A percentile compares a stretch with the other conserved stretches of the same genome.
Evolutionary conservation across 495 filamentous ascomycete genomes (phyloP).

Genomic region (Podospora australis): DNA sequence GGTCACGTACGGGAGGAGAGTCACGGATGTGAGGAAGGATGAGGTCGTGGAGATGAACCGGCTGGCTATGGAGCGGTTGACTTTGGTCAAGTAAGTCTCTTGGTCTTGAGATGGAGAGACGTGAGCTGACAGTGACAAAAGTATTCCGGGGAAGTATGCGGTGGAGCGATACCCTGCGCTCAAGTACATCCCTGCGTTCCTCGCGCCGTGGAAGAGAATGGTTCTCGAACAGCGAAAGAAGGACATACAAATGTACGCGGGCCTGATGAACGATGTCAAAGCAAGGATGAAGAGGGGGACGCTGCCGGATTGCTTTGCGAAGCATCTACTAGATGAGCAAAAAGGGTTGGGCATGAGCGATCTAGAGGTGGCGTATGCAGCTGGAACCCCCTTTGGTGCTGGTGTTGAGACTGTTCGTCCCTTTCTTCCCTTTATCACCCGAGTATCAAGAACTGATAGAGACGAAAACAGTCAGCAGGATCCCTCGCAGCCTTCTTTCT

Average conservation of each 20-base stretch:
- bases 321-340: slow-evolving; percentile 43
- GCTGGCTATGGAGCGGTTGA: slow-evolving; percentile 52
- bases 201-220: slow-evolving; percentile 53
- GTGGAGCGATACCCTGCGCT: slow-evolving; percentile 53
- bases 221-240: slow-evolving; percentile 44
- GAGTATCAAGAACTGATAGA: slow-evolving; percentile 45
- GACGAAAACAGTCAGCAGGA: slow-evolving; percentile 29
- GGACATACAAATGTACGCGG: slow-evolving; percentile 46
- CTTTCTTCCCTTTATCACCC: slow-evolving; percentile 39
- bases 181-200: slow-evolving; percentile 43
- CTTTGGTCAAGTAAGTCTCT: slow-evolving; percentile 43
- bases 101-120: not conserved
- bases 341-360: slow-evolving; percentile 42
- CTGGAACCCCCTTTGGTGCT: slow-evolving; percentile 55
- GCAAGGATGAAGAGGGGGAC: slow-evolving; percentile 27
- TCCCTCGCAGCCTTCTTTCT: slow-evolving; percentile 50
- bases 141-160: slow-evolving; percentile 51
- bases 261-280: slow-evolving; percentile 37
- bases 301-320: slow-evolving; percentile 44
- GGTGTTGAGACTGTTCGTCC: slow-evolving; percentile 55
- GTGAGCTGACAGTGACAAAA: not conserved
- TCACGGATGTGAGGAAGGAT: slow-evolving; percentile 47
- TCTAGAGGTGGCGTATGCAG: slow-evolving; percentile 50
- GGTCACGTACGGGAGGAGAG: slow-evolving; percentile 52
- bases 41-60: slow-evolving; percentile 45